Conservation (phyloP, 2,329 filamentous ascomycete species). For the Septoria linicola region DNA sequence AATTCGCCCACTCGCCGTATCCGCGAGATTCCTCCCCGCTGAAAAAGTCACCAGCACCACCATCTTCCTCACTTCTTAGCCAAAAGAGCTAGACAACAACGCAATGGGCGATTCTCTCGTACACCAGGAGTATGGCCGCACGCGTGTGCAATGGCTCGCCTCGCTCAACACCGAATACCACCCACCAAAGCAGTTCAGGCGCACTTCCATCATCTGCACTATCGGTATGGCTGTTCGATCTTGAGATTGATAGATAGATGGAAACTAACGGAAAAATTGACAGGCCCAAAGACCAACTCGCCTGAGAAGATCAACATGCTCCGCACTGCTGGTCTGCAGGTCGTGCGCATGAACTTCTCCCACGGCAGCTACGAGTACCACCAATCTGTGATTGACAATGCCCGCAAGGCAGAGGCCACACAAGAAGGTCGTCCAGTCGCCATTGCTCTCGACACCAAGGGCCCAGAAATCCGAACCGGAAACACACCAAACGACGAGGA, state of each 20-base stretch:
- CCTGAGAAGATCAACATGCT: conserved; percentile 95
- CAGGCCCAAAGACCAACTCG: conserved; percentile 94
- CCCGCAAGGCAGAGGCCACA: conserved; percentile 76
- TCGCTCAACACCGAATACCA: conserved; percentile 85
- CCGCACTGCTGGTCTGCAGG: conserved; percentile 83
- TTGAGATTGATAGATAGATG: background rate
- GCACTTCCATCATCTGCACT: conserved; percentile 97
- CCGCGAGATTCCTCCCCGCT: background rate
- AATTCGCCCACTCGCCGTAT: no score
- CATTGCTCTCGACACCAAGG: conserved; percentile 86
- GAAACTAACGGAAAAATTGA: conserved; percentile 1
- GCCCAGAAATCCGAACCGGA: conserved; percentile 82
- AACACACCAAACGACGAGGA: conserved; percentile 70
- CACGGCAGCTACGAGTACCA: conserved; percentile 94
- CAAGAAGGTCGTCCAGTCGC: conserved; percentile 83
- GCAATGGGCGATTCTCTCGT: conserved; percentile 73
- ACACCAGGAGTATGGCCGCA: conserved; percentile 74
- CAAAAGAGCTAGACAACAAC: background rate
- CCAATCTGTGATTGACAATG: conserved; percentile 96
- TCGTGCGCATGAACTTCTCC: conserved; percentile 99
- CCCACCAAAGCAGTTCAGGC: conserved; percentile 85
- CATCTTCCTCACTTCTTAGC: background rate
- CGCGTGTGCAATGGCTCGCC: conserved; percentile 68
- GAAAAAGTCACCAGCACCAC: conserved; percentile 1
- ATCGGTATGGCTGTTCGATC: conserved; percentile 64